Base-by-base conservation (phyloP, 106 monocot species). In the Ottelia alismoides region DNA sequence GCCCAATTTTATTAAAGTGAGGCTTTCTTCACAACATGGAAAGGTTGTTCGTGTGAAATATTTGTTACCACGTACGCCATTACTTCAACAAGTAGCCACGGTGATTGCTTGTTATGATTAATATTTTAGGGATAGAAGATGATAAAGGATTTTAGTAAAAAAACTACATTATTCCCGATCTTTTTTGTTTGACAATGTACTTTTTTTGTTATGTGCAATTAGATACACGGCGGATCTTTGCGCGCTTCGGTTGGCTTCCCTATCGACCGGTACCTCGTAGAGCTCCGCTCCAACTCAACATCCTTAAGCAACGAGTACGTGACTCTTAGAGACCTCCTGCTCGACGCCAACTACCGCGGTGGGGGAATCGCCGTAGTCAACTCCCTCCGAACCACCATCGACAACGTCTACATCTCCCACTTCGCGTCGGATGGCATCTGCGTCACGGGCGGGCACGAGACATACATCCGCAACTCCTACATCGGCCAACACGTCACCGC, bases 221-320 rank as follows among this genome's bases (percentile, higher is more conserved):
- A 89, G 89, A 84, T 90, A 20, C 76, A 77, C 31, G 44, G 90
- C 43, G 90, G 90, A 1, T 77, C 77, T 0, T 31, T 90, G 9
- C 72, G 47, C 11, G 90, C 84, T 0, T 77, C 84, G 16, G 77
- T 78, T n/a, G 58, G 64, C 40, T 90, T 90, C 28, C 90, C 90
- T 30, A 62, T 52, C 0, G 68, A 70, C 47, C 40, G 74, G 24
- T 90, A 84, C 50, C 58, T 90, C n/a, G 81, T 90, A 66, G 90
- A 90, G 70, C 59, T 90, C 3, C 61, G 73, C 57, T 59, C 83
- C 4, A 22, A 12, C 0, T 29, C 26, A 4, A 50, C 49, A 6
- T 23, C 59, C 1, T 27, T 62, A 11, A 43, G 30, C 62, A 64
- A 46, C 52, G 90, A 90, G 66, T 84, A 78, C 77, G 45, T 80